These are phyloP conservation scores for Boletus rubroflammeus DNA, from an alignment of 768 basidiomycete species.

Conservation along the genomic window DNA sequence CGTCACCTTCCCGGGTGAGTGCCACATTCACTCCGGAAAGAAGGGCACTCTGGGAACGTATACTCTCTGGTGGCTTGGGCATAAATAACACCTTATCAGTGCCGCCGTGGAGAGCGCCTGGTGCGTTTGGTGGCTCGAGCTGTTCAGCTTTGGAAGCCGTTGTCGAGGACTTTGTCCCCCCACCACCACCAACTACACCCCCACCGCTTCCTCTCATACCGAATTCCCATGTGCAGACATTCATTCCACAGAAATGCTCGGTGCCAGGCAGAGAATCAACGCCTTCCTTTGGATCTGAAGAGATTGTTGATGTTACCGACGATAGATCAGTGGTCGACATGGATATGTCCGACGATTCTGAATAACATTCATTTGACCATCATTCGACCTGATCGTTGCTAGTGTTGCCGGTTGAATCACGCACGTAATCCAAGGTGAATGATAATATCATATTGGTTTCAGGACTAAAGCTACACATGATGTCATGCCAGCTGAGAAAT, in stretches of 20 bases:
- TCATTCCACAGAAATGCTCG: not conserved
- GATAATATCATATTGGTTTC: constrained; percentile 1
- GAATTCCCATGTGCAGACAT: not conserved
- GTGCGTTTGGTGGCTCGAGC: constrained; percentile 10
- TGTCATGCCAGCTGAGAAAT: constrained; percentile 20
- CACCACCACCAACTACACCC: constrained; percentile 32
- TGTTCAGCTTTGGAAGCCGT: not conserved
- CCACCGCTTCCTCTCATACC: constrained; percentile 31
- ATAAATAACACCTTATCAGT: not conserved
- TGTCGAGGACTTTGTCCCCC: constrained; percentile 26
- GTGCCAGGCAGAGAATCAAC: not conserved
- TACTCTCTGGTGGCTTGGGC: constrained; percentile 24
- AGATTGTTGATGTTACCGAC: not conserved
- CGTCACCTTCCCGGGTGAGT: constrained; percentile 26
- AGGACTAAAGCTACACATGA: constrained; percentile 27
- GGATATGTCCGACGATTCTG: constrained; percentile 29
- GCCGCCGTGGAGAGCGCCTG: constrained; percentile 25
- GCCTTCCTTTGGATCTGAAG: not conserved
- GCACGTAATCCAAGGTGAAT: not conserved
- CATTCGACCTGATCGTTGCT: not conserved
- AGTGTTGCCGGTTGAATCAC: not conserved
- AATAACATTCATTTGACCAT: constrained; percentile 7
- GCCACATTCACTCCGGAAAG: constrained; percentile 36
- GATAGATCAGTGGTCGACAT: constrained; percentile 18
- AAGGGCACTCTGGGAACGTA: constrained; percentile 38